Evolutionary conservation across 1,284 basidiomycete genomes (phyloP).

Genomic region (Austropuccinia psidii): DNA sequence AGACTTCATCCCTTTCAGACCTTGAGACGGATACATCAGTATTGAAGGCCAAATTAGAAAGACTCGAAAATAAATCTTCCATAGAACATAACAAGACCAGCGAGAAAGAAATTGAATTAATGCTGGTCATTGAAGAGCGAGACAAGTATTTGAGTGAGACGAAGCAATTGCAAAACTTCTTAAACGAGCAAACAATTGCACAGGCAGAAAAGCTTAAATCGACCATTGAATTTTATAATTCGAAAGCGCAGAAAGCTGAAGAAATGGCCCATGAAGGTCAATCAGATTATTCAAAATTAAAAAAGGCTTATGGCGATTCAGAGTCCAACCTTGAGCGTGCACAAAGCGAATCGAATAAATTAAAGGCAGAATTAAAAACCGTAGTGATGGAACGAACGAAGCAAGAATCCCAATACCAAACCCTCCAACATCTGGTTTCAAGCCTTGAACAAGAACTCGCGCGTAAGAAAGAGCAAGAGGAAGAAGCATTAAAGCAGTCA

Average conservation of each 20-base stretch:
- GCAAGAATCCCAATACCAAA: slow-evolving; percentile 19
- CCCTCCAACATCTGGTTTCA: not conserved
- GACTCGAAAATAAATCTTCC: slow-evolving; percentile 5
- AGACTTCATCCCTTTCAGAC: not conserved
- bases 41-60: not conserved
- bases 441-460: not conserved
- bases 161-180: not conserved
- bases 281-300: not conserved
- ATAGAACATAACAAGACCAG: slow-evolving; percentile 17
- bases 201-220: slow-evolving; percentile 17
- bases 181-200: not conserved
- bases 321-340: not conserved
- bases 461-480: slow-evolving; percentile 14
- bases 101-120: slow-evolving; percentile 31
- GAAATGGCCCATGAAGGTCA: not conserved
- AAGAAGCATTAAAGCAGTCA: not conserved
- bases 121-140: slow-evolving; percentile 26
- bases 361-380: slow-evolving; percentile 3
- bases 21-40: not conserved
- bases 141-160: not conserved
- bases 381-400: slow-evolving; percentile 13
- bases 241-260: slow-evolving; percentile 12
- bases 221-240: not conserved
- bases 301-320: not conserved
- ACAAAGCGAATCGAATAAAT: not conserved